Percentiles rank a stretch among this genome's conserved stretches.
These are phyloP conservation scores for Galeopsis tetrahit DNA, from an alignment of 257 asterid genomes.

Conservation along the genomic window DNA sequence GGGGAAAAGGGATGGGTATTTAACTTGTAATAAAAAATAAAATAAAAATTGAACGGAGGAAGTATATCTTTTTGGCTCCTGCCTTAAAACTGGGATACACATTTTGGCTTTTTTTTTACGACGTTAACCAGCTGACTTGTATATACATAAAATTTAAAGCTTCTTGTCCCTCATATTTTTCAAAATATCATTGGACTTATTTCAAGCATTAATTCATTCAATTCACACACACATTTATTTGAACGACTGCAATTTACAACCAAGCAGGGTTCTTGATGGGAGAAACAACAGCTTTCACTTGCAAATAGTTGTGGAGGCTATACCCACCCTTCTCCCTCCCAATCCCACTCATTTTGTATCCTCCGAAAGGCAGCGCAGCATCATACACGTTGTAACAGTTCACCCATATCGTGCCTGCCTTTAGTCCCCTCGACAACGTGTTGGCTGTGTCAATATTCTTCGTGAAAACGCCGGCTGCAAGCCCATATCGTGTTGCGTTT, in stretches of 20 bases:
- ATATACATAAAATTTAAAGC: no score
- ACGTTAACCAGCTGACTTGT: no score
- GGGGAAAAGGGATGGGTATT: no score
- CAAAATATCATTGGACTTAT: not conserved
- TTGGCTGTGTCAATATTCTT: constrained; percentile 63
- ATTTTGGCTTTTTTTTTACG: no score
- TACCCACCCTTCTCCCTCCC: constrained; percentile 80
- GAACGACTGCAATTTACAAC: constrained; percentile 42
- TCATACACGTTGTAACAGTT: constrained; percentile 78
- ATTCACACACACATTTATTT: not conserved
- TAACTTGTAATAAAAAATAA: no score
- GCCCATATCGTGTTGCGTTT: constrained; percentile 63
- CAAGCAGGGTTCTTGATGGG: constrained; percentile 76
- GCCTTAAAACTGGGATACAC: no score
- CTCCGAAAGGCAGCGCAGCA: constrained; percentile 79
- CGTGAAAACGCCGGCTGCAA: constrained; percentile 86
- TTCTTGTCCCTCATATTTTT: no score
- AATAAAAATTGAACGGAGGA: no score
- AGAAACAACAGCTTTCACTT: constrained; percentile 80
- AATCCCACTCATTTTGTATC: constrained; percentile 87
- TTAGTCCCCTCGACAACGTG: constrained; percentile 64
- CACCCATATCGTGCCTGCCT: constrained; percentile 75
- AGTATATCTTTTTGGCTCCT: no score
- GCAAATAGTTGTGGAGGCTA: constrained; percentile 75
- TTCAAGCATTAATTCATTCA: not conserved